Evolutionary conservation across 192 early-diverging fungal genomes (phyloP), one percentile per base, ranked within the genome.

Genomic region (Coemansia sp.): DNA sequence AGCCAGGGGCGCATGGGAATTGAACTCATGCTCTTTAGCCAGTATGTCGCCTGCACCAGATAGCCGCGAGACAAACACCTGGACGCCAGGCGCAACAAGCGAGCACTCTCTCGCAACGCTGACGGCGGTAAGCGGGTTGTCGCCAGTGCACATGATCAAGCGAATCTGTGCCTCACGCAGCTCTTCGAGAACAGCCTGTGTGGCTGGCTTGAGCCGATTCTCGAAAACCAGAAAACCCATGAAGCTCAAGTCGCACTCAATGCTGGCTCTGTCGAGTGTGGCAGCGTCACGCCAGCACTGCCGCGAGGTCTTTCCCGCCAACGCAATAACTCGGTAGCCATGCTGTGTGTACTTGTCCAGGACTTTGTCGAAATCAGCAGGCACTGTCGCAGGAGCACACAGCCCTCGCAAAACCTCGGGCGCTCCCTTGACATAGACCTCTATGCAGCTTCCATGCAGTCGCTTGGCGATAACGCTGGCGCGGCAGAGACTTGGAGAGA

Each of bases 211-310:
- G 23, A 98, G 70, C 76, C 93, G 92, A 86, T 99, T 99, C 69
- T 98, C 98, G 86, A 99, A 99, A 20, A 99, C 86, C 23, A 99
- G 87, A 64, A 99, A 94, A 0, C 95, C 95, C 57, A 99, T 76
- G 76, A 98, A 99, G 4, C 82, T 73, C 26, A 99, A 66, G 23
- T 87, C 83, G 5, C 72, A 71, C 71, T 99, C 98, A 8, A 93
- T 85, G 3, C 87, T 85, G 2, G 86, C 83, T n/a, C 97, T 89
- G 43, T 71, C 63, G 34, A 79, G 71, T 43, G 85, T 74, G 24
- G 86, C 84, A 2, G 90, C 76, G 9, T 42, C 39, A 9, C 37
- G 18, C 74, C 85, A 91, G n/a, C 31, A 36, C 26, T 21, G 24
- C 7, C 67, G 50, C 48, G 98, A 70, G 10, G 77, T 57, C 61